Conservation (phyloP, 306 rosid genomes). For the Coriaria nepalensis region DNA sequence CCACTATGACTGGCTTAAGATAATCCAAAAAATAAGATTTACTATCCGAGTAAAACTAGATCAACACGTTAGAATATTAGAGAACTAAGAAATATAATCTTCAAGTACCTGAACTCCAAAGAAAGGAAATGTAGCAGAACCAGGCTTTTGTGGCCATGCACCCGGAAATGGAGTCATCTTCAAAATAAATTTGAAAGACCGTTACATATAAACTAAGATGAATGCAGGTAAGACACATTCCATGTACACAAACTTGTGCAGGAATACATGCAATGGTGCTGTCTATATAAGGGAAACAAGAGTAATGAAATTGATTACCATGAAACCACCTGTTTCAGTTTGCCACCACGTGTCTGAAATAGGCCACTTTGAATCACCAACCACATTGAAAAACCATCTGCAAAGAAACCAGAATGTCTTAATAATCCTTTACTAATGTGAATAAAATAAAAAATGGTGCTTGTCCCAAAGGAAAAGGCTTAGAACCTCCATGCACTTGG, state of each 20-base stretch:
- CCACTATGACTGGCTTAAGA: conserved; percentile 75
- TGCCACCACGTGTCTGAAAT: conserved; percentile 99
- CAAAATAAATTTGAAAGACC: conserved; percentile 15
- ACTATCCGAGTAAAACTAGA: conserved; percentile 6
- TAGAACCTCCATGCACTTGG: conserved; percentile 98
- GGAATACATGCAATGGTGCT: no score
- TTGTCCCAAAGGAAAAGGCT: background rate
- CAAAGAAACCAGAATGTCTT: conserved; percentile 7
- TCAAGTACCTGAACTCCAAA: conserved; percentile 82
- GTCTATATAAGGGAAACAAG: background rate
- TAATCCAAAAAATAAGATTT: conserved; percentile 13
- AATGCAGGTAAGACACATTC: background rate
- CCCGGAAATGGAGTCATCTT: conserved; percentile 98
- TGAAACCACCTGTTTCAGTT: conserved; percentile 98
- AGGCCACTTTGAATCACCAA: conserved; percentile 94
- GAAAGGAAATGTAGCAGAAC: conserved; percentile 97
- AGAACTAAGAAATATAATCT: conserved; percentile 7
- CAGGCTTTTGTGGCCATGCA: conserved; percentile 99
- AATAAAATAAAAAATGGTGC: background rate
- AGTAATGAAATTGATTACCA: conserved; percentile 45
- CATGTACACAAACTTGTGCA: background rate
- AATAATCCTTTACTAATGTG: background rate
- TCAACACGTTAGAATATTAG: background rate
- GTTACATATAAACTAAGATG: background rate
- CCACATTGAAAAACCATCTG: conserved; percentile 91